Evolutionary conservation across 2,329 filamentous ascomycete genomes (phyloP).

Genomic region (Fusarium nurragi): DNA sequence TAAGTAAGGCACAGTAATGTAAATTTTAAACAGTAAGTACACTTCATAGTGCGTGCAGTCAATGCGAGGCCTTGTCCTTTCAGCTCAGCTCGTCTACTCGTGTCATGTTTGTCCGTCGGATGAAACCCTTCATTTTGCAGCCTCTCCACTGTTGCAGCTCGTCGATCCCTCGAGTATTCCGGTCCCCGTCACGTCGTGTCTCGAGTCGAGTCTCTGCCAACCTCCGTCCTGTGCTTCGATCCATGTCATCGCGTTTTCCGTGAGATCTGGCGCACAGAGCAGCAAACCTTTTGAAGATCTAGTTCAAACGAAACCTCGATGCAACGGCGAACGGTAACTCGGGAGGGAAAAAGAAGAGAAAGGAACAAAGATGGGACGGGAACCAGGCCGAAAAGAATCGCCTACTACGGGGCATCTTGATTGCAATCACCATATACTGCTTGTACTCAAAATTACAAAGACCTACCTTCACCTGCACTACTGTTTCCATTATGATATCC

Average conservation of each 20-base stretch:
- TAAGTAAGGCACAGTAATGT: neutral
- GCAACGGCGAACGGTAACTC: constrained; percentile 6
- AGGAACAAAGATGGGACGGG: constrained; percentile 9
- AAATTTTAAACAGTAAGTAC: constrained; percentile 28
- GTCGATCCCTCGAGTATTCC: constrained; percentile 26
- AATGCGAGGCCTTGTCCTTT: constrained; percentile 25
- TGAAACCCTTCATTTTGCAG: constrained; percentile 37
- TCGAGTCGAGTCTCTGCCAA: constrained; percentile 34
- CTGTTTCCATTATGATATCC: constrained; percentile 19
- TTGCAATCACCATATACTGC: neutral
- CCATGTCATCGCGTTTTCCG: constrained; percentile 38
- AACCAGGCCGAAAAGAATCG: constrained; percentile 14
- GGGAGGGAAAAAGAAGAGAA: constrained; percentile 13
- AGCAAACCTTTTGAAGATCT: constrained; percentile 38
- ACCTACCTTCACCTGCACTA: constrained; percentile 18
- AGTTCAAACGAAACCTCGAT: constrained; percentile 31
- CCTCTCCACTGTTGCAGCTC: constrained; percentile 20
- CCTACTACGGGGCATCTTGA: neutral
- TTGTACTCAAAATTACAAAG: constrained; percentile 12
- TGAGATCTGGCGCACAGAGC: constrained; percentile 43
- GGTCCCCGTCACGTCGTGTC: constrained; percentile 21
- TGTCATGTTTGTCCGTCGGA: constrained; percentile 40
- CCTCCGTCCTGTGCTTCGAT: constrained; percentile 39
- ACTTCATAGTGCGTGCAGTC: constrained; percentile 8
- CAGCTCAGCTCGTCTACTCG: constrained; percentile 33